Conservation (phyloP, 2,329 filamentous ascomycete genomes). For the Phaeosphaeriaceae sp. region DNA sequence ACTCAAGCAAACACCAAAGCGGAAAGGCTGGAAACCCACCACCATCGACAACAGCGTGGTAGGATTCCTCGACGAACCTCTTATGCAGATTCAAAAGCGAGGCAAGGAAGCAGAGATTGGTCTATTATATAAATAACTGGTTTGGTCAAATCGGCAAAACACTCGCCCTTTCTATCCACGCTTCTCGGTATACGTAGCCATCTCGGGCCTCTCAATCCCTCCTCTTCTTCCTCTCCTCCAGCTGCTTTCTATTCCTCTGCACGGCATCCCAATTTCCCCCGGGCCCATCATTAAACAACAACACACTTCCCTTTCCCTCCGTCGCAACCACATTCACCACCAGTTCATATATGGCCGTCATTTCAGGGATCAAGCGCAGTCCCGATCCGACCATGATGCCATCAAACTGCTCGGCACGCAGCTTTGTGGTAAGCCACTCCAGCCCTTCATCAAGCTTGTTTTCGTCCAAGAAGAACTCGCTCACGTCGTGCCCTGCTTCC, state of each 20-base stretch:
- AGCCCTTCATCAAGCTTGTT: background rate
- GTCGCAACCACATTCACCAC: conserved; percentile 7
- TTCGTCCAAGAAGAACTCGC: conserved; percentile 9
- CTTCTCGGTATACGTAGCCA: too few relatives aligned
- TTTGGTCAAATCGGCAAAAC: too few relatives aligned
- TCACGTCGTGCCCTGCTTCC: conserved; percentile 10
- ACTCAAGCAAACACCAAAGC: too few relatives aligned
- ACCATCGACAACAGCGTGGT: too few relatives aligned
- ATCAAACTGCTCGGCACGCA: conserved; percentile 2
- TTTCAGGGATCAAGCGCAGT: conserved; percentile 5
- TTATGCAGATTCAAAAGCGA: background rate
- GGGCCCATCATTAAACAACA: conserved; percentile 16
- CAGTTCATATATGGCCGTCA: conserved; percentile 10
- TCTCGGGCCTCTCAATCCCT: background rate
- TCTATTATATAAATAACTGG: background rate
- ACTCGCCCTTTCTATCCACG: too few relatives aligned
- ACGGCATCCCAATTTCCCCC: conserved; percentile 12
- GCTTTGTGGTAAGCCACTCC: conserved; percentile 5
- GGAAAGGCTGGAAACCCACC: too few relatives aligned
- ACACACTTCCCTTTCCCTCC: conserved; percentile 1
- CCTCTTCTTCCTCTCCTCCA: background rate
- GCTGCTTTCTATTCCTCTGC: conserved; percentile 8
- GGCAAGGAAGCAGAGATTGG: background rate
- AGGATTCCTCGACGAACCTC: too few relatives aligned
- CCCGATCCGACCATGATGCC: conserved; percentile 10